These are phyloP conservation scores for Penicillium sp. DNA, from an alignment of 2,329 filamentous ascomycete species.

Conservation along the genomic window DNA sequence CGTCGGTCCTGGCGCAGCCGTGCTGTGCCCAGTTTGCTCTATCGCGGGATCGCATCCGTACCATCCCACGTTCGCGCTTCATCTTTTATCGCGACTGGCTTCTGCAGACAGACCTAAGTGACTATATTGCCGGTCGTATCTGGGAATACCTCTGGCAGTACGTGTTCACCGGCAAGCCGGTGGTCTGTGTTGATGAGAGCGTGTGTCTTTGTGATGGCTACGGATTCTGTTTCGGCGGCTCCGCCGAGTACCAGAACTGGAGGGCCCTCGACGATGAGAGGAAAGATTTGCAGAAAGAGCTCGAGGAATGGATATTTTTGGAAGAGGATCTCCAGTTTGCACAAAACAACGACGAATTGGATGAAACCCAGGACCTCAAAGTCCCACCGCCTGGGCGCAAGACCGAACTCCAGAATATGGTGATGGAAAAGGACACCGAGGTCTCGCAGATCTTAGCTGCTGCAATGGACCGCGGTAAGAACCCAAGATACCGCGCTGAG, in stretches of 20 bases:
- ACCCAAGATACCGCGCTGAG: slow-evolving; percentile 51
- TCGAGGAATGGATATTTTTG: slow-evolving; percentile 15
- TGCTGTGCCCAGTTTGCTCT: slow-evolving; percentile 66
- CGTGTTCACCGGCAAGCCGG: slow-evolving; percentile 54
- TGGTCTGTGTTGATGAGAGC: slow-evolving; percentile 50
- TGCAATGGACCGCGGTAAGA: slow-evolving; percentile 52
- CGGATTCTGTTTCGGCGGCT: slow-evolving; percentile 50
- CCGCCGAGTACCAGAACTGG: slow-evolving; percentile 13
- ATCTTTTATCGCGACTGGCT: slow-evolving; percentile 61
- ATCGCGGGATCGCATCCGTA: slow-evolving; percentile 55
- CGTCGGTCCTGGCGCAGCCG: slow-evolving; percentile 56
- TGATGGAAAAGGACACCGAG: slow-evolving; percentile 44
- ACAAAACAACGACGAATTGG: slow-evolving; percentile 2
- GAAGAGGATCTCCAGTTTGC: slow-evolving; percentile 4
- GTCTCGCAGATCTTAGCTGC: slow-evolving; percentile 43
- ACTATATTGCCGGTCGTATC: slow-evolving; percentile 58
- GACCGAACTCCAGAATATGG: slow-evolving; percentile 41
- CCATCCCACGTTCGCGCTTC: slow-evolving; percentile 54
- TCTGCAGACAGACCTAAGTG: slow-evolving; percentile 54
- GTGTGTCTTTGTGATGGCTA: slow-evolving; percentile 65
- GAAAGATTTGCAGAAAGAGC: slow-evolving; percentile 7
- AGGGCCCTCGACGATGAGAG: slow-evolving; percentile 4
- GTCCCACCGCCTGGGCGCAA: slow-evolving; percentile 6
- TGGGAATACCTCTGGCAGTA: slow-evolving; percentile 67
- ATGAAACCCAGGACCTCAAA: slow-evolving; percentile 10